These are phyloP conservation scores for Plasmodium vinckei DNA, from an alignment of 169 alveolate species.

Conservation along the genomic window DNA sequence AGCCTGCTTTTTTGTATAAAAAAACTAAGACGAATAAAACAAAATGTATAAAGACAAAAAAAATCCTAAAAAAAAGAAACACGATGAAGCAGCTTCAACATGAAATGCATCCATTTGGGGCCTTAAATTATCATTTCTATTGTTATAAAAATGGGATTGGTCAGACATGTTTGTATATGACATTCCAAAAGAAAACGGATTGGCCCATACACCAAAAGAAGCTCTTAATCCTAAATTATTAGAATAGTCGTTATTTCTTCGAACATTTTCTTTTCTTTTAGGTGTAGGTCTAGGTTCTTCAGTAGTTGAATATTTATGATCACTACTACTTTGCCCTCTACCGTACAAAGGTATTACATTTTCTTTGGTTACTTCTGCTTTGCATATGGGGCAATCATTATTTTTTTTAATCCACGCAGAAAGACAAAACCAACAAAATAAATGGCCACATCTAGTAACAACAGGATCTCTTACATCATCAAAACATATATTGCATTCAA, in stretches of 20 bases:
- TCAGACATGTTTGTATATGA: conserved; percentile 71
- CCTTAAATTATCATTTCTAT: conserved; percentile 34
- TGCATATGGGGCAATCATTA: conserved; percentile 95
- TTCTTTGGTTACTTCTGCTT: conserved; percentile 93
- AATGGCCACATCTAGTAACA: conserved; percentile 97
- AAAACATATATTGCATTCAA: conserved; percentile 97
- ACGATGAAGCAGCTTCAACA: conserved; percentile 73
- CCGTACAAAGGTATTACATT: conserved; percentile 94
- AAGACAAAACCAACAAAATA: conserved; percentile 96
- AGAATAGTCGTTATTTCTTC: conserved; percentile 45
- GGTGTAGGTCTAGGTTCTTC: conserved; percentile 76
- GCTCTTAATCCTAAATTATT: conserved; percentile 71
- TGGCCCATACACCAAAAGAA: conserved; percentile 71
- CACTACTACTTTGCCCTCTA: conserved; percentile 84
- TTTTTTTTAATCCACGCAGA: conserved; percentile 94
- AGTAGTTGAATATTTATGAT: conserved; percentile 82
- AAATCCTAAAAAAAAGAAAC: conserved; percentile 70
- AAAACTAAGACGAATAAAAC: conserved; percentile 52
- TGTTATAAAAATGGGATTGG: conserved; percentile 42
- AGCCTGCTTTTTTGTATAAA: background rate
- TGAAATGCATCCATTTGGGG: conserved; percentile 54
- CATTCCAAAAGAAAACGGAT: conserved; percentile 67
- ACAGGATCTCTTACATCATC: conserved; percentile 98
- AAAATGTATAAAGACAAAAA: conserved; percentile 64
- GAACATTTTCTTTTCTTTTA: conserved; percentile 50